Conservation (phyloP, 495 filamentous ascomycete species). For the Diplogelasinospora grovesii region DNA sequence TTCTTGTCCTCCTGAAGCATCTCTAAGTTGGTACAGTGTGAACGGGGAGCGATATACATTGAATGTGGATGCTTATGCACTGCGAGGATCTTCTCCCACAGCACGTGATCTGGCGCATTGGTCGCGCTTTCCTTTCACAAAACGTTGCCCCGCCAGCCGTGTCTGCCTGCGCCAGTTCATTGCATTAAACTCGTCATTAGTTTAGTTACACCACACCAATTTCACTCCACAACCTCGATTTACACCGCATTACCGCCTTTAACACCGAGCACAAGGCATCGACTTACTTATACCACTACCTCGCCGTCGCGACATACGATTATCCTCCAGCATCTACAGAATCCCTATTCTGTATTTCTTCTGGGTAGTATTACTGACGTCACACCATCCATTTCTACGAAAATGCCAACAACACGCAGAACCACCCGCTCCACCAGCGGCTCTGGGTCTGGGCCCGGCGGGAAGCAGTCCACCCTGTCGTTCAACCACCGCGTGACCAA, state of each 20-base stretch:
- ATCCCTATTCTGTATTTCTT: background rate
- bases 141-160: conserved; percentile 26
- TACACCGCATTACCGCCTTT: no score
- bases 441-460: conserved; percentile 26
- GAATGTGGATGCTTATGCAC: no score
- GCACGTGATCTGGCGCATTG: conserved; percentile 23
- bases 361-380: conserved; percentile 23
- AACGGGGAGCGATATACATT: no score
- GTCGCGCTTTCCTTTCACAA: conserved; percentile 8
- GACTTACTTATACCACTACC: no score
- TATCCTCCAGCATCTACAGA: background rate
- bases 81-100: no score
- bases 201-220: no score
- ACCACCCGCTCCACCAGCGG: conserved; percentile 40
- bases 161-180: background rate
- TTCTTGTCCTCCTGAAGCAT: no score
- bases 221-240: no score
- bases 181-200: no score
- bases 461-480: conserved; percentile 63
- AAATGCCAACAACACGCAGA: conserved; percentile 66
- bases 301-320: background rate
- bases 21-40: no score
- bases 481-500: conserved; percentile 77
- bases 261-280: no score
- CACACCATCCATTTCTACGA: conserved; percentile 6